A percentile compares a stretch with the other conserved stretches of the same genome.
Evolutionary conservation across 208 protist species (phyloP).

Genomic region (Acanthamoeba triangularis): DNA sequence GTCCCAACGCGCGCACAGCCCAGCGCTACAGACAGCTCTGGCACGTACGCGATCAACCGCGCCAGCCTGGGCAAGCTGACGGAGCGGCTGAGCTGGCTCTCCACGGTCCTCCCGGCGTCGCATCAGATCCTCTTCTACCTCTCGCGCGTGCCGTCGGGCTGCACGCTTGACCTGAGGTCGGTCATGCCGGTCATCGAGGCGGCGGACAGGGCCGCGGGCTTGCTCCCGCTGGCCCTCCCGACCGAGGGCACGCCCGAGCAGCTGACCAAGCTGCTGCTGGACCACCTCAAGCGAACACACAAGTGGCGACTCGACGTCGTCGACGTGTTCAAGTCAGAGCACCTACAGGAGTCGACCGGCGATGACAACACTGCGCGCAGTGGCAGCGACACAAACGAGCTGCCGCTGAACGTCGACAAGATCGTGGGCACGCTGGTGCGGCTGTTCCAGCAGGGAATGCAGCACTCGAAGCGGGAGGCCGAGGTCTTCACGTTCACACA

Average conservation of each 20-base stretch:
- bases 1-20: background rate
- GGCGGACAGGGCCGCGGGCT: background rate
- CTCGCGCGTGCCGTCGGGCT: background rate
- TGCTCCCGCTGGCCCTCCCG: background rate
- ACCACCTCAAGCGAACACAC: background rate
- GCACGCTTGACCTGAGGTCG: background rate
- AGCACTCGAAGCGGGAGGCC: constrained; percentile 36
- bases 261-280: background rate
- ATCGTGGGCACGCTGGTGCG: constrained; percentile 42
- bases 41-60: background rate
- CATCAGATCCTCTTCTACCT: constrained; percentile 66
- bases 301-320: constrained; percentile 24
- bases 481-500: constrained; percentile 53
- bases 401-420: constrained; percentile 52
- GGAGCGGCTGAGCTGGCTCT: constrained; percentile 53
- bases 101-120: background rate
- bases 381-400: background rate
- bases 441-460: constrained; percentile 59
- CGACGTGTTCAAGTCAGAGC: constrained; percentile 19
- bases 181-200: background rate
- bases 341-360: background rate
- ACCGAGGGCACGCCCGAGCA: background rate
- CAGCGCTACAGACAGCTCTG: background rate
- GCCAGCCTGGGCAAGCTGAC: background rate
- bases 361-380: background rate